Evolutionary conservation across 169 alveolate species (phyloP).

Genomic region (Neospora caninum): DNA sequence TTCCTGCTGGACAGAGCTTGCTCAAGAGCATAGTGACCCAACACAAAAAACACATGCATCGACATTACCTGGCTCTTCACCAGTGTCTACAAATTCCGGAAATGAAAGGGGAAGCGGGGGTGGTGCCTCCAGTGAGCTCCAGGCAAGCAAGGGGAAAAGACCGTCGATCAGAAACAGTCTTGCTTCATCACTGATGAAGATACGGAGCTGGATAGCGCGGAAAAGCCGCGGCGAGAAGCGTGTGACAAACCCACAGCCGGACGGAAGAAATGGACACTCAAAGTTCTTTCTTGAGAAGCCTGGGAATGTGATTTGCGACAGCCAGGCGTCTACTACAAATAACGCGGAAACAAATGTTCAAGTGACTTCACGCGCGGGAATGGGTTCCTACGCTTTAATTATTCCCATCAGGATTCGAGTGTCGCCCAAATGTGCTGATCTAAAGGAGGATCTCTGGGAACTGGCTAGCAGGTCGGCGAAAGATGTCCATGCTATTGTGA

Average conservation of each 20-base stretch:
- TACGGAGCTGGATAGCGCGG: neutral
- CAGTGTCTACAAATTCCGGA: no score
- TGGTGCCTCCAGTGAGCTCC: no score
- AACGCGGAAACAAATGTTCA: neutral
- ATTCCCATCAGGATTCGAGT: constrained; percentile 61
- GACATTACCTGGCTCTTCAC: no score
- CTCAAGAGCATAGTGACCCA: neutral
- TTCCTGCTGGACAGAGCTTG: neutral
- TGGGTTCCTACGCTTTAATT: constrained; percentile 63
- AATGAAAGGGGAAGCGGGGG: no score
- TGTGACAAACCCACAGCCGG: neutral
- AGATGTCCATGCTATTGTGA: constrained; percentile 38
- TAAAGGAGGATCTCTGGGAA: constrained; percentile 47
- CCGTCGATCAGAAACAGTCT: neutral
- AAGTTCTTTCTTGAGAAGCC: neutral
- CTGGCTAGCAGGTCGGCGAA: constrained; percentile 46
- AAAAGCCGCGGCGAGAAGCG: constrained; percentile 8
- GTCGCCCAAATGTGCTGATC: constrained; percentile 31
- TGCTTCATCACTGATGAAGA: neutral
- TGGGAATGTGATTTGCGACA: neutral
- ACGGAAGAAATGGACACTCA: neutral
- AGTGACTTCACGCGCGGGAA: constrained; percentile 38
- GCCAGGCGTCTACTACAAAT: neutral
- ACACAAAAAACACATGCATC: no score
- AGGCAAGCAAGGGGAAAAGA: neutral